phyloP scores from a whole-genome alignment of 1,284 basidiomycete species.

The Puccinia horiana region DNA sequence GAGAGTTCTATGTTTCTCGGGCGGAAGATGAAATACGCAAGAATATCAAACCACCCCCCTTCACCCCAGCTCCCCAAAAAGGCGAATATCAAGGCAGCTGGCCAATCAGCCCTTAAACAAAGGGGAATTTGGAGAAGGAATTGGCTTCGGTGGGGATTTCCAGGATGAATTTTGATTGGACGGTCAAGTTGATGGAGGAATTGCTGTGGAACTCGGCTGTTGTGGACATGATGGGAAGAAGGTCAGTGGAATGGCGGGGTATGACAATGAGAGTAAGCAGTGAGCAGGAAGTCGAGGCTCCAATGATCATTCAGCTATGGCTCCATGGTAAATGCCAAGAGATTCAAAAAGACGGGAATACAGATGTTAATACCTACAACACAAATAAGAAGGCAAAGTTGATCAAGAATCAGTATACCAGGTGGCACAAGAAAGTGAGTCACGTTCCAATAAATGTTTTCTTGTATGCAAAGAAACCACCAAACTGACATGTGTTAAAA shows the following conservation, averaged over 20 bases:
- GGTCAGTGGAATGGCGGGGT: background rate
- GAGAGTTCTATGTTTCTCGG: background rate
- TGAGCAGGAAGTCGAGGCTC: background rate
- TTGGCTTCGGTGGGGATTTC: background rate
- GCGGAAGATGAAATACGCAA: background rate
- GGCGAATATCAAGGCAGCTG: background rate
- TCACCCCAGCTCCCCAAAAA: background rate
- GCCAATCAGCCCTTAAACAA: background rate
- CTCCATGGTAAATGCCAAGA: slow-evolving; percentile 9
- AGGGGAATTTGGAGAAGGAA: background rate
- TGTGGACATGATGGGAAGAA: slow-evolving; percentile 13
- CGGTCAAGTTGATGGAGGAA: background rate
- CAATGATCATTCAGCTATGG: background rate
- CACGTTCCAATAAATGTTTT: background rate
- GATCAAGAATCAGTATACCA: background rate
- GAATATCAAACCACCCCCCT: background rate
- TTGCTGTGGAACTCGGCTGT: background rate
- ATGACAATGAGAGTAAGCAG: background rate
- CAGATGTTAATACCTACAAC: background rate
- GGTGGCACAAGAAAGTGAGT: slow-evolving; percentile 14
- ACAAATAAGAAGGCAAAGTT: background rate
- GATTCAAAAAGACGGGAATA: background rate
- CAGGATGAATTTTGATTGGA: slow-evolving; percentile 1
- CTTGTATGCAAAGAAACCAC: background rate
- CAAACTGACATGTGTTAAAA: background rate